Conservation (phyloP, 345 rosid genomes). For the Mallotus nudiflorus region DNA sequence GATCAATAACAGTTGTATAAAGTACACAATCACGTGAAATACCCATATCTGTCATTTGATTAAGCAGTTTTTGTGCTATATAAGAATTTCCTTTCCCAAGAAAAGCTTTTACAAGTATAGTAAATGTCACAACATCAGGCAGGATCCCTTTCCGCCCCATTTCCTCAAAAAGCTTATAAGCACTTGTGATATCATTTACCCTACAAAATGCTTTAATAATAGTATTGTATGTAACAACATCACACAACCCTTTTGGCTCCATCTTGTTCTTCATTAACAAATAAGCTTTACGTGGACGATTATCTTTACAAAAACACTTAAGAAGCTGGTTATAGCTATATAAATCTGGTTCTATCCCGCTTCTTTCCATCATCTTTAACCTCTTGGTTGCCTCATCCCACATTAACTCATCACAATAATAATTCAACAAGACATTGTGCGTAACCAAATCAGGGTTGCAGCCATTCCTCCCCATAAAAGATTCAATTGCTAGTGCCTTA, state of each 20-base stretch:
- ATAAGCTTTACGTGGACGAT: conserved; percentile 52
- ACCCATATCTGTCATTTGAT: conserved; percentile 63
- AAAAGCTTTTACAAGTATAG: conserved; percentile 68
- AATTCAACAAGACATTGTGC: conserved; percentile 72
- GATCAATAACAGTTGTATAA: conserved; percentile 77
- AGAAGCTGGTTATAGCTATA: conserved; percentile 85
- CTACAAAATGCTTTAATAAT: conserved; percentile 63
- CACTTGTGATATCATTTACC: conserved; percentile 42
- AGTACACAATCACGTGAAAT: conserved; percentile 69
- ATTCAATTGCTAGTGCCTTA: conserved; percentile 67
- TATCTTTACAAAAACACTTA: conserved; percentile 72
- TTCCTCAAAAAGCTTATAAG: conserved; percentile 67
- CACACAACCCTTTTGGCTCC: conserved; percentile 67
- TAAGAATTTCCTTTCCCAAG: conserved; percentile 60
- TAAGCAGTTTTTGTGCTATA: conserved; percentile 62
- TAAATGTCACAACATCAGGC: conserved; percentile 73
- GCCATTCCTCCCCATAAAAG: conserved; percentile 71
- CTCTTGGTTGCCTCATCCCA: conserved; percentile 64
- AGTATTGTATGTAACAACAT: conserved; percentile 82
- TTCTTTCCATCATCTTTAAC: conserved; percentile 64
- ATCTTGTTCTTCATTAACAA: conserved; percentile 55
- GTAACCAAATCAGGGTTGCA: conserved; percentile 78
- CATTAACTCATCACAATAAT: conserved; percentile 59
- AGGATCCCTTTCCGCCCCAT: conserved; percentile 61
- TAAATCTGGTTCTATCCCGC: conserved; percentile 69